Evolutionary conservation across 495 filamentous ascomycete species (phyloP).

Genomic region (Xylaria curta): DNA sequence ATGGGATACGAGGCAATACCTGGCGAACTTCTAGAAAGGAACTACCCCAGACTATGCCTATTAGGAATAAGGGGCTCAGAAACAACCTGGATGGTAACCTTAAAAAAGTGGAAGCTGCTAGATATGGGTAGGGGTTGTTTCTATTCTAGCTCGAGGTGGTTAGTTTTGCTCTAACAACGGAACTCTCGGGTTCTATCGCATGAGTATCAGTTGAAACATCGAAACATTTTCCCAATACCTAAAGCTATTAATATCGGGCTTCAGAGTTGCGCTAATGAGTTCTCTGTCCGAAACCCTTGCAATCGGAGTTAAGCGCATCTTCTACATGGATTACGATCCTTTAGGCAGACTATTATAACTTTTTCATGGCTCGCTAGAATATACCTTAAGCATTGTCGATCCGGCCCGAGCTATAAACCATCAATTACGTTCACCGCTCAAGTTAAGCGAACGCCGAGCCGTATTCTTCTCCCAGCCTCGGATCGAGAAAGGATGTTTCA

Average conservation of each 20-base stretch:
- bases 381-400: too few relatives aligned
- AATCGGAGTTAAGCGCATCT: not conserved
- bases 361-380: not conserved
- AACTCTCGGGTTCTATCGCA: not conserved
- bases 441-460: too few relatives aligned
- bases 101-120: not conserved
- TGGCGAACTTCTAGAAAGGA: not conserved
- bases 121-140: not conserved
- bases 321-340: not conserved
- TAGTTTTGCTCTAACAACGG: not conserved
- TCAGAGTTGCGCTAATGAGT: not conserved
- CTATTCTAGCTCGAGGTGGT: not conserved
- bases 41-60: conserved; percentile 1
- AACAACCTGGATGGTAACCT: not conserved
- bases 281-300: not conserved
- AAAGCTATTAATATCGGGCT: not conserved
- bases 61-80: not conserved
- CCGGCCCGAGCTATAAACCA: too few relatives aligned
- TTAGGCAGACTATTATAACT: not conserved
- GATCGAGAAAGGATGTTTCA: too few relatives aligned
- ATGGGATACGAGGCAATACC: not conserved
- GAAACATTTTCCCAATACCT: not conserved
- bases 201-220: not conserved
- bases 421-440: too few relatives aligned
- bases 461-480: too few relatives aligned